Conservation (phyloP, 1,284 basidiomycete genomes). For the Athelia psychrophila region DNA sequence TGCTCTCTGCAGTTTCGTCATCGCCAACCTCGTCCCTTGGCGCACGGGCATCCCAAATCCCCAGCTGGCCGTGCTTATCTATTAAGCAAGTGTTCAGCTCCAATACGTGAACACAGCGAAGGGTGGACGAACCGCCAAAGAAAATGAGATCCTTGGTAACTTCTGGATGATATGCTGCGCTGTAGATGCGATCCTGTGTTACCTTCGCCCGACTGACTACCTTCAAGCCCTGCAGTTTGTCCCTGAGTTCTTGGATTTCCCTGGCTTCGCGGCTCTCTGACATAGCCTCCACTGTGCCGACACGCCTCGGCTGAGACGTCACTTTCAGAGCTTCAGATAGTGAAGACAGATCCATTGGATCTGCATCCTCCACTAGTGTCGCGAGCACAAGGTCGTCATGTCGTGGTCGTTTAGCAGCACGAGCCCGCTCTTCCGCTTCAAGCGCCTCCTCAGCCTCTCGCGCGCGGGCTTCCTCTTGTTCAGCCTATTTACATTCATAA, state of each 20-base stretch:
- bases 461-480: constrained; percentile 44
- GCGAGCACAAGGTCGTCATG: constrained; percentile 62
- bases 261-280: constrained; percentile 38
- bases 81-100: not conserved
- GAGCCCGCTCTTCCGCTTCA: constrained; percentile 56
- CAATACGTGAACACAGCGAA: constrained; percentile 1
- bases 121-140: constrained; percentile 58
- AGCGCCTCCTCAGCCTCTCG: constrained; percentile 57
- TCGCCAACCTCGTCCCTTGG: constrained; percentile 56
- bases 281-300: constrained; percentile 50
- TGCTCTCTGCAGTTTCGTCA: constrained; percentile 52
- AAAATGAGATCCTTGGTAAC: constrained; percentile 76
- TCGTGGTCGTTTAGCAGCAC: constrained; percentile 63
- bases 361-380: constrained; percentile 47
- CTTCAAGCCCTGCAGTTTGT: constrained; percentile 51
- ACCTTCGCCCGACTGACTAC: constrained; percentile 75
- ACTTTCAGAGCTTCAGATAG: constrained; percentile 43
- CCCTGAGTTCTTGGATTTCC: constrained; percentile 49
- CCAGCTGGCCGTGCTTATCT: constrained; percentile 80
- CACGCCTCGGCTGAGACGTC: constrained; percentile 35
- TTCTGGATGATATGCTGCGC: constrained; percentile 76
- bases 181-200: constrained; percentile 68
- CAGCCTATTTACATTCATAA: constrained; percentile 22
- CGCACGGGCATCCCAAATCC: constrained; percentile 80
- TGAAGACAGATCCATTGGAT: constrained; percentile 39